Conservation (phyloP, 495 filamentous ascomycete species). For the Cudoniella acicularis region DNA sequence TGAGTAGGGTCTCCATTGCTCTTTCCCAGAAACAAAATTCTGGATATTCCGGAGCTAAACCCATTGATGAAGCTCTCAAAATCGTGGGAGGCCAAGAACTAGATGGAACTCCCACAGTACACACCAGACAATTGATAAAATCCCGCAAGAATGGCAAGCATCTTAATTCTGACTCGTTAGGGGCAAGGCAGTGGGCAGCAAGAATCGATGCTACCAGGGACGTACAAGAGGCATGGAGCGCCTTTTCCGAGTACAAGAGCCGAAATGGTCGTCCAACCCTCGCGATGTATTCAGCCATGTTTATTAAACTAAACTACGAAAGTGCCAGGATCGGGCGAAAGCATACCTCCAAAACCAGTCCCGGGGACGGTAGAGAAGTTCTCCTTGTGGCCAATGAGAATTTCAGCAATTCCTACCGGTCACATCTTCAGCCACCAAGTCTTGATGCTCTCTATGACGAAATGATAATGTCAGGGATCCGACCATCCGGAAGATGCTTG, state of each 20-base stretch:
- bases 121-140: conserved; percentile 17
- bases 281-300: conserved; percentile 25
- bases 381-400: conserved; percentile 13
- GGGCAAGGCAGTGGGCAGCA: conserved; percentile 19
- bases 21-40: conserved; percentile 11
- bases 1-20: conserved; percentile 19
- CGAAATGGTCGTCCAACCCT: conserved; percentile 4
- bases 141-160: background rate
- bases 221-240: conserved; percentile 25
- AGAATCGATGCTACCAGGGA: conserved; percentile 25
- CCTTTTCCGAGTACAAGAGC: conserved; percentile 14
- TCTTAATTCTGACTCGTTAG: background rate
- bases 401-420: conserved; percentile 16
- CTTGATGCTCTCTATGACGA: conserved; percentile 21
- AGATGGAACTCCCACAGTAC: conserved; percentile 29
- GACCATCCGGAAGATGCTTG: conserved; percentile 16
- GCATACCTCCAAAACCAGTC: background rate
- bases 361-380: conserved; percentile 27
- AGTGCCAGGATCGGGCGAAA: conserved; percentile 2
- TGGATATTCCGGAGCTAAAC: conserved; percentile 9
- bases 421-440: conserved; percentile 17
- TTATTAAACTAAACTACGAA: conserved; percentile 22
- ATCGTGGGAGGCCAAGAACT: conserved; percentile 23
- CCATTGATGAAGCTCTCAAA: conserved; percentile 10
- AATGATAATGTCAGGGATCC: conserved; percentile 18